Evolutionary conservation across 1,284 basidiomycete species (phyloP).

Genomic region (Puccinia brachypodii): DNA sequence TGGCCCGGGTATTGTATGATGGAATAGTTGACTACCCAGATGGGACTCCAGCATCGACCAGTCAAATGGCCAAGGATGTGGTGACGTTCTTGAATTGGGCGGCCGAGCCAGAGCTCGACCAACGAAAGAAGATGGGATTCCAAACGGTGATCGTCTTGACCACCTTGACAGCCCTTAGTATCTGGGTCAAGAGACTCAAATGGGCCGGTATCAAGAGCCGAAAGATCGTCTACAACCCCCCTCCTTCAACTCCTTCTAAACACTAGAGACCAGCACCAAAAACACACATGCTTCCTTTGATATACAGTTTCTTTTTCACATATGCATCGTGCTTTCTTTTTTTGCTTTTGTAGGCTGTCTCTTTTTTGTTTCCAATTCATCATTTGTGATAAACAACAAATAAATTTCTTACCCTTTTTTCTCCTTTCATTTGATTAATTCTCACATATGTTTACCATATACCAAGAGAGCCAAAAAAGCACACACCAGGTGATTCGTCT

Average conservation of each 20-base stretch:
- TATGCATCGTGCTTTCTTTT: neutral
- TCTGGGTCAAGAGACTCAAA: slow-evolving; percentile 94
- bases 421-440: neutral
- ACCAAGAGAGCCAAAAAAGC: neutral
- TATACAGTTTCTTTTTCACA: neutral
- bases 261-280: neutral
- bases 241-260: slow-evolving; percentile 25
- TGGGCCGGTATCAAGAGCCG: slow-evolving; percentile 88
- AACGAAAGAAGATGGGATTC: slow-evolving; percentile 92
- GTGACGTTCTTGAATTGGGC: slow-evolving; percentile 75
- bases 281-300: neutral
- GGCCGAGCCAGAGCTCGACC: slow-evolving; percentile 94
- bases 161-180: slow-evolving; percentile 71
- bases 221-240: slow-evolving; percentile 64
- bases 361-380: neutral
- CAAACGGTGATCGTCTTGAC: slow-evolving; percentile 72
- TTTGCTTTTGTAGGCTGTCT: too few relatives aligned
- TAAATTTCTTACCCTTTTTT: neutral
- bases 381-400: neutral
- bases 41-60: slow-evolving; percentile 92
- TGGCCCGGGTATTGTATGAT: slow-evolving; percentile 96
- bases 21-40: slow-evolving; percentile 90
- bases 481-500: too few relatives aligned
- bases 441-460: neutral
- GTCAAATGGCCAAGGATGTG: slow-evolving; percentile 99